Percentiles rank a stretch among this genome's conserved stretches.
These are phyloP conservation scores for Scytalidium sp. DNA, from an alignment of 2,329 filamentous ascomycete genomes.

Conservation along the genomic window DNA sequence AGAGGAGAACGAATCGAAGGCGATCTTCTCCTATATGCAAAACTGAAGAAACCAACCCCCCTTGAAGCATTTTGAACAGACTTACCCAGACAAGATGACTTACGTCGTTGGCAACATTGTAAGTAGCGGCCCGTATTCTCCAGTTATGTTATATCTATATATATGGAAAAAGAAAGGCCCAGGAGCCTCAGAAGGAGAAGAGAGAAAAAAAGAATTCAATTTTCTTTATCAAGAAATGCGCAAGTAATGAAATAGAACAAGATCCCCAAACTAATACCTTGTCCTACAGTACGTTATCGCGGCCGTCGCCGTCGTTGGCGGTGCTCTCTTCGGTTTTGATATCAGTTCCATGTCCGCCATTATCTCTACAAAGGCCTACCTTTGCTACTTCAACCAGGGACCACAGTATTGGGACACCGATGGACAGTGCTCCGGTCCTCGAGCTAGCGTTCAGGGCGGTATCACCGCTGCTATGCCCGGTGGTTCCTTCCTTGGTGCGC, in stretches of 20 bases:
- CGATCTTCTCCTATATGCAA: too few relatives aligned
- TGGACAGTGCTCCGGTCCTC: slow-evolving; percentile 47
- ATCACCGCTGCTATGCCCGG: slow-evolving; percentile 68
- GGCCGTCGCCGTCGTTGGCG: slow-evolving; percentile 28
- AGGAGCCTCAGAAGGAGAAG: not conserved
- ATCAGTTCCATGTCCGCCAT: slow-evolving; percentile 54
- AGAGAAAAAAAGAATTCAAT: not conserved
- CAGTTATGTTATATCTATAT: not conserved
- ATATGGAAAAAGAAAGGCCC: not conserved
- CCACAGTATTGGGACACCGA: slow-evolving; percentile 26
- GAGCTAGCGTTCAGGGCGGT: slow-evolving; percentile 49
- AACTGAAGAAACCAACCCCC: not conserved
- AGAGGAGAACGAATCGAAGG: too few relatives aligned
- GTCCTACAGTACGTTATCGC: slow-evolving; percentile 22
- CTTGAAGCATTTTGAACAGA: not conserved
- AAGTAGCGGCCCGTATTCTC: not conserved
- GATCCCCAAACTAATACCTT: not conserved
- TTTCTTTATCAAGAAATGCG: too few relatives aligned
- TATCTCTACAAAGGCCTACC: slow-evolving; percentile 44
- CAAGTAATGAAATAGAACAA: too few relatives aligned
- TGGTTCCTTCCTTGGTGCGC: slow-evolving; percentile 62
- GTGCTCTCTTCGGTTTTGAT: slow-evolving; percentile 33
- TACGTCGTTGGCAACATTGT: not conserved
- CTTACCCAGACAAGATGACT: not conserved
- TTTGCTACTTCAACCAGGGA: slow-evolving; percentile 41